These are phyloP conservation scores for Berberis vulgaris DNA, from an alignment of 164 flowering plant genomes.

Conservation along the genomic window DNA sequence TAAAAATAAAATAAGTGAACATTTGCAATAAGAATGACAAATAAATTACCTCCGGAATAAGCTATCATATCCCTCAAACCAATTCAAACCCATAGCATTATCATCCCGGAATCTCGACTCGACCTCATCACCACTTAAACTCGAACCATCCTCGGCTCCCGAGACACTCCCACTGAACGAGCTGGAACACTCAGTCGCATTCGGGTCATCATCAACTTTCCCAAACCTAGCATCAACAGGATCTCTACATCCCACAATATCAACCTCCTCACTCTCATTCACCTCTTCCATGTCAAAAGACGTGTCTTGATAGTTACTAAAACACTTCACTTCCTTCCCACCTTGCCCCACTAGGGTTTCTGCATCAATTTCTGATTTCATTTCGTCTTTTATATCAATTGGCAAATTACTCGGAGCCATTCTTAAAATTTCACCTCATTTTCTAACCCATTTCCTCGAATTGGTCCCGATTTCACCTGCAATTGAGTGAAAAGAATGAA, in stretches of 20 bases:
- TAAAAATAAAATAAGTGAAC: not conserved
- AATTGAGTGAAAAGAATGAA: not conserved
- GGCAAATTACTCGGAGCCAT: slow-evolving; percentile 35
- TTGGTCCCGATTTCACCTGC: not conserved
- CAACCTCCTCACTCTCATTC: slow-evolving; percentile 29
- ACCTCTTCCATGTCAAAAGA: slow-evolving; percentile 18
- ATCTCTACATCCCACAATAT: slow-evolving; percentile 32
- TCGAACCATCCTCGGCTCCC: slow-evolving; percentile 37
- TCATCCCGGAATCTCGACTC: slow-evolving; percentile 48
- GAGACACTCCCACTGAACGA: slow-evolving; percentile 70
- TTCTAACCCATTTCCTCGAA: not conserved
- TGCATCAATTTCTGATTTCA: slow-evolving; percentile 5
- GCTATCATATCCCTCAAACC: slow-evolving; percentile 30
- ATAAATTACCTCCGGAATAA: slow-evolving; percentile 44
- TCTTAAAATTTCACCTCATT: not conserved
- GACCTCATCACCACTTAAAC: slow-evolving; percentile 70
- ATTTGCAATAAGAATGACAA: not conserved
- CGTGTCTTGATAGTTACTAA: slow-evolving; percentile 26
- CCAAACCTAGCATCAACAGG: slow-evolving; percentile 15
- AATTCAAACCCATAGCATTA: slow-evolving; percentile 22
- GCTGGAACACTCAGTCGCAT: slow-evolving; percentile 86
- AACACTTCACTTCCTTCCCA: slow-evolving; percentile 20
- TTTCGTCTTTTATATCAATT: slow-evolving; percentile 9
- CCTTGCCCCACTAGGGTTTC: slow-evolving; percentile 14
- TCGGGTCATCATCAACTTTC: slow-evolving; percentile 46